Conservation (phyloP, 495 filamentous ascomycete genomes). For the Penicillium cosmopolitanum region DNA sequence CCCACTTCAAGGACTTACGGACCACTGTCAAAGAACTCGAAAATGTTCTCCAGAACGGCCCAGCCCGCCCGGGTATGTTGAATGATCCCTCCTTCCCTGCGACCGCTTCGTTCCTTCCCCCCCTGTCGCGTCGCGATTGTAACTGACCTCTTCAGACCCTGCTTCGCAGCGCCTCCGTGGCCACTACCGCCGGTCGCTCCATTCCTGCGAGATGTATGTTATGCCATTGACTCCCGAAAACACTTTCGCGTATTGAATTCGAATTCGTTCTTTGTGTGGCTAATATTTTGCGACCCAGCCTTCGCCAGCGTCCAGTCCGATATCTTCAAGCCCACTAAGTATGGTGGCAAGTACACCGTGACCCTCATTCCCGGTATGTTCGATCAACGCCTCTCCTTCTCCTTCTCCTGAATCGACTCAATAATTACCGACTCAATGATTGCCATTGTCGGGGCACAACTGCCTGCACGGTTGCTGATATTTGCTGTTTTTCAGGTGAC, state of each 20-base stretch:
- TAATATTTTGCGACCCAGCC: conserved; percentile 37
- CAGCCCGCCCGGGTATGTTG: conserved; percentile 34
- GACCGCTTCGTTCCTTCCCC: no score
- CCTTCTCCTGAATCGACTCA: background rate
- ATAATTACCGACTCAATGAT: background rate
- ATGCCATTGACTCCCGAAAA: conserved; percentile 23
- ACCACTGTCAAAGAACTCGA: conserved; percentile 11
- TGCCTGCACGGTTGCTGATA: conserved; percentile 9
- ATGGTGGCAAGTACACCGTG: conserved; percentile 98
- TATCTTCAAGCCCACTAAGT: conserved; percentile 98
- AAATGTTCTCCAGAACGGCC: conserved; percentile 35
- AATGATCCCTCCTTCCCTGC: conserved; percentile 12
- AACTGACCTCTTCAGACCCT: conserved; percentile 40
- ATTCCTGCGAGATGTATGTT: conserved; percentile 49
- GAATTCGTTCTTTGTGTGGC: conserved; percentile 1
- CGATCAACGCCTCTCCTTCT: conserved; percentile 1
- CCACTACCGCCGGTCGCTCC: conserved; percentile 39
- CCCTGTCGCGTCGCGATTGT: conserved; percentile 8
- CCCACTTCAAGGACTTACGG: conserved; percentile 8
- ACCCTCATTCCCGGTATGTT: conserved; percentile 87
- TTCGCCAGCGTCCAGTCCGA: conserved; percentile 82
- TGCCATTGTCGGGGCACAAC: background rate
- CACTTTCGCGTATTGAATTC: background rate
- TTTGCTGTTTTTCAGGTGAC: conserved; percentile 62
- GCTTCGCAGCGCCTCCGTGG: conserved; percentile 44